Evolutionary conservation across 805 yeast genomes (phyloP), one percentile per base, ranked within the genome.

Genomic region (Candida germanica): DNA sequence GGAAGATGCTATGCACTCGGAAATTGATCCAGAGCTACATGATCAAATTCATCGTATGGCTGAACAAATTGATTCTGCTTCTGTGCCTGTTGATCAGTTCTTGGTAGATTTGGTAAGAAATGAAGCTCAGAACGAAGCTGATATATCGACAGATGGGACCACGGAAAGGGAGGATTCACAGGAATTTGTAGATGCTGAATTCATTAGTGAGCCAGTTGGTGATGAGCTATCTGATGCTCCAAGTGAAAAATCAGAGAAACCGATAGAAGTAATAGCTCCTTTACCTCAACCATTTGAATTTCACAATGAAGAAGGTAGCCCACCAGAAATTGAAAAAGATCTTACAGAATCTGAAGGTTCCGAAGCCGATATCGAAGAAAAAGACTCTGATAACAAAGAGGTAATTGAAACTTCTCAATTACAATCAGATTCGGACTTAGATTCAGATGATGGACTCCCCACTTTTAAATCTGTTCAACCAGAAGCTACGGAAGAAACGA

Each of bases 401-500:
- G 15, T 16, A 4, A 11, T 31, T n/a, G n/a, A n/a, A n/a, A n/a
- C n/a, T n/a, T n/a, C n/a, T n/a, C n/a, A n/a, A n/a, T n/a, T n/a
- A n/a, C n/a, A n/a, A n/a, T n/a, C n/a, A n/a, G n/a, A 16, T 15
- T 12, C 29, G 29, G 33, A 30, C 23, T 31, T 35, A 9, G 29
- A 25, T 23, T 23, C 36, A 17, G 40, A 33, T 14, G 27, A 34
- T 9, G 38, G 27, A 4, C 32, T 46, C 4, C 65, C 65, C 2
- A 28, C 50, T 3, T 61, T 61, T 47, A 53, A 37, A 38, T 53
- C 65, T 1, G 42, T 61, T 5, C 32, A 46, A 27, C 47, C 44
- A 14, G 64, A 60, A 41, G 44, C 46, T 10, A 61, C 62, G 9
- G 51, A 54, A 32, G 47, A 29, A 0, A 46, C 47, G 3, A 39